Base-by-base conservation (phyloP, 1,284 basidiomycete genomes). In the Cryptococcus maquisensis region DNA sequence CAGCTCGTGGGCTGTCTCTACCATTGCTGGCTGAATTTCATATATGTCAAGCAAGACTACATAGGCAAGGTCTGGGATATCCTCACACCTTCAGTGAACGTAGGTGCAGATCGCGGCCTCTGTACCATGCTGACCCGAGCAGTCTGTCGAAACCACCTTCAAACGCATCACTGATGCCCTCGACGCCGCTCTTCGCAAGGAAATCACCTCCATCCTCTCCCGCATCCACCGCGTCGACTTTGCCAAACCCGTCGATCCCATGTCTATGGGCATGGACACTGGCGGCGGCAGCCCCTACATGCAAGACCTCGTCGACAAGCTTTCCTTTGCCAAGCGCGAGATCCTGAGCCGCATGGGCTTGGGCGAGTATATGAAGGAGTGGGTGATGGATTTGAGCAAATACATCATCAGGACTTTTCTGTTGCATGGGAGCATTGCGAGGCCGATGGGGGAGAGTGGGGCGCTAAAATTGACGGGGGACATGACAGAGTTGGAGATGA, bases 401-500 rank as follows among this genome's bases (percentile, higher is more conserved):
- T 86, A 86, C 69, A 83, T 87, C 26, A 85, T 95, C 47, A 82
- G 82, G 60, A 86, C 84, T 1, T 98, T 97, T 75, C 83, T 97
- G 9, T 74, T 96, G 47, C 90, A 98, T 67, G 86, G 88, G 12
- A 91, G 89, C 16, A 89, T 97, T 51, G 86, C 87, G 12, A 84
- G 85, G 62, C 91, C 91, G 0, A 80, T 96, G 4, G 86, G 88
- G 13, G 94, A 98, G 77, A 83, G 82, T 56, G 89, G 91, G 2
- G 94, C 94, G 69, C 80, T 98, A 36, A 90, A 93, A 74, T 80
- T 98, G 56, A 90, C 91, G 51, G 88, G 85, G 50, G 94, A 98
- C 72, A 94, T 96, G 90, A 88, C 94, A 0, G 89, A 93, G 72
- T 81, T 98, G 50, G 95, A 98, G 76, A 95, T 97, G 72, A 85